Evolutionary conservation across 208 protist species (phyloP).

Genomic region (Trypanosoma caninum): DNA sequence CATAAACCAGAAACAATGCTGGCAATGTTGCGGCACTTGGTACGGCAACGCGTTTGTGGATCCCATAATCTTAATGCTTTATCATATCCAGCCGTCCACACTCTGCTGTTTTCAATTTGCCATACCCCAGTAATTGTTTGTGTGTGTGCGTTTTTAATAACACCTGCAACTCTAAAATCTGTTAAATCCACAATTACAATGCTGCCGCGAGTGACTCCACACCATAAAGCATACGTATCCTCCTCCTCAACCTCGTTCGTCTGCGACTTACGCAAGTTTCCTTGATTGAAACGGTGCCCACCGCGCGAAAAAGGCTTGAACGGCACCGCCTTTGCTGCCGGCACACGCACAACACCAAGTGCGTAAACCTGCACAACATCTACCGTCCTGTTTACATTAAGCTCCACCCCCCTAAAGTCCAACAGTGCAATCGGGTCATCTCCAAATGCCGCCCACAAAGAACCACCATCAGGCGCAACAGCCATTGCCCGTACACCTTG

Average conservation of each 20-base stretch:
- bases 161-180: conserved; percentile 35
- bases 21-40: conserved; percentile 83
- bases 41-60: conserved; percentile 62
- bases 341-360: conserved; percentile 75
- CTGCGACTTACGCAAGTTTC: background rate
- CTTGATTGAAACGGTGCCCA: conserved; percentile 10
- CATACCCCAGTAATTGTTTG: conserved; percentile 74
- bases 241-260: background rate
- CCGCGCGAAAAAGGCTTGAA: conserved; percentile 47
- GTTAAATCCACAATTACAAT: conserved; percentile 72
- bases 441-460: conserved; percentile 68
- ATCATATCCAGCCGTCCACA: conserved; percentile 84
- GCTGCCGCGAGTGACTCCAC: conserved; percentile 64
- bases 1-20: conserved; percentile 68
- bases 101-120: conserved; percentile 63
- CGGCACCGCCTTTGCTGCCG: conserved; percentile 42
- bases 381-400: conserved; percentile 46
- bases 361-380: conserved; percentile 78
- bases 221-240: conserved; percentile 65
- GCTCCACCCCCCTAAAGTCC: conserved; percentile 50
- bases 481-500: conserved; percentile 54
- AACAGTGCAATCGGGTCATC: conserved; percentile 69
- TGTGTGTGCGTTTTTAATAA: conserved; percentile 63
- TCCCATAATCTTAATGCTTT: conserved; percentile 86
- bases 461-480: conserved; percentile 53